A percentile compares a stretch with the other conserved stretches of the same genome.
phyloP scores from a whole-genome alignment of 2,329 filamentous ascomycete genomes.

The Cladorrhinum sp. region DNA sequence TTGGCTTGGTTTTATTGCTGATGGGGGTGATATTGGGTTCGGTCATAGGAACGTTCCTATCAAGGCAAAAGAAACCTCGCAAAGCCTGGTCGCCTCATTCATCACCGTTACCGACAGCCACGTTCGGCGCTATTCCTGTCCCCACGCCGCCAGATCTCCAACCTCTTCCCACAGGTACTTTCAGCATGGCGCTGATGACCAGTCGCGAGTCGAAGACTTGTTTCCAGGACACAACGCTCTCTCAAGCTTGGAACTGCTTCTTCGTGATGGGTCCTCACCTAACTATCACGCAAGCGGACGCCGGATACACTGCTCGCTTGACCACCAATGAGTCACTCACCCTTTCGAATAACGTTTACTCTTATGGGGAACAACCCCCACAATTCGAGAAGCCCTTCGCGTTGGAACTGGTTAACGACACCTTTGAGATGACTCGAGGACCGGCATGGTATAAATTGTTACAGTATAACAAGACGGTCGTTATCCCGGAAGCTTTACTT shows the following conservation, averaged over 20 bases:
- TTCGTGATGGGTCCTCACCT: slow-evolving; percentile 44
- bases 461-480: slow-evolving; percentile 55
- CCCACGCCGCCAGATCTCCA: slow-evolving; percentile 50
- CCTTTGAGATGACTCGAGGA: slow-evolving; percentile 45
- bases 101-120: slow-evolving; percentile 23
- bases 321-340: slow-evolving; percentile 38
- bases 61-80: slow-evolving; percentile 32
- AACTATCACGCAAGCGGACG: slow-evolving; percentile 35
- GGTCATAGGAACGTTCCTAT: slow-evolving; percentile 49
- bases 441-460: slow-evolving; percentile 52
- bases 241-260: slow-evolving; percentile 62
- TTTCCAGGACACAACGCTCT: slow-evolving; percentile 52
- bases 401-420: slow-evolving; percentile 51
- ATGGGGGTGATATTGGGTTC: slow-evolving; percentile 56
- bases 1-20: slow-evolving; percentile 47
- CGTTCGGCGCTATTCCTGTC: slow-evolving; percentile 49
- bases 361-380: slow-evolving; percentile 55
- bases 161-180: slow-evolving; percentile 54
- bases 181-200: slow-evolving; percentile 50
- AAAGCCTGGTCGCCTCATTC: slow-evolving; percentile 14
- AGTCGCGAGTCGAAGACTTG: slow-evolving; percentile 53
- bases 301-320: slow-evolving; percentile 42
- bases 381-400: slow-evolving; percentile 37
- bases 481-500: slow-evolving; percentile 41
- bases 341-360: slow-evolving; percentile 38